Percentiles rank a stretch among this genome's conserved stretches.
These are phyloP conservation scores for Sphaerulina musiva DNA, from an alignment of 2,329 filamentous ascomycete genomes.

Conservation along the genomic window DNA sequence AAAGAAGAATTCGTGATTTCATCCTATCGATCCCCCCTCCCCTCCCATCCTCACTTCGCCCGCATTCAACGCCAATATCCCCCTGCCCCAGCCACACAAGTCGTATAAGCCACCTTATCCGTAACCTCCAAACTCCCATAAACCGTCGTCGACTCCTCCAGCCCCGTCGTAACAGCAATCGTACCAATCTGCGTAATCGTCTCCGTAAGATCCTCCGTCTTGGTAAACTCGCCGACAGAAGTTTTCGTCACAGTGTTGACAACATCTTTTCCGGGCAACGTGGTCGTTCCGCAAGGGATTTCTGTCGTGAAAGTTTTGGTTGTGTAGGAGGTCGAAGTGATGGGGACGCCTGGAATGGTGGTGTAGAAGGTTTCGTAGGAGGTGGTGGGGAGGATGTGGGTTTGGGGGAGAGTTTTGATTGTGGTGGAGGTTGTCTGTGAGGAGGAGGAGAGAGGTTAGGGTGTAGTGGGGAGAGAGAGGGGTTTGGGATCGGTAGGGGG, in stretches of 20 bases:
- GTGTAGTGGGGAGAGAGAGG: not conserved
- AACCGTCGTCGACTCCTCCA: conserved; percentile 4
- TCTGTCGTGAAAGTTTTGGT: conserved; percentile 5
- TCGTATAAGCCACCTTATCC: conserved; percentile 8
- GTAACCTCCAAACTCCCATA: not conserved
- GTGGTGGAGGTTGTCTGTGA: conserved; percentile 4
- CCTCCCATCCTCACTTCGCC: too few species aligned
- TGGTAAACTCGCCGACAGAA: not conserved
- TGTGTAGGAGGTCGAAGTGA: not conserved
- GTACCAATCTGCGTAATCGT: too few species aligned
- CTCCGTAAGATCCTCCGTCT: too few species aligned
- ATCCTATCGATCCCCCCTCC: too few species aligned
- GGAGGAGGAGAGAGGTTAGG: not conserved
- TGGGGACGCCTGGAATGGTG: not conserved
- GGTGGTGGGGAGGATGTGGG: conserved; percentile 7
- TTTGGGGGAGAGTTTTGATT: conserved; percentile 10
- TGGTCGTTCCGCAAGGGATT: conserved; percentile 3
- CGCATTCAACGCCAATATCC: too few species aligned
- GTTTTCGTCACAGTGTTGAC: not conserved
- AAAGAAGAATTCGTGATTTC: too few species aligned
- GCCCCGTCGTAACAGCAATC: conserved; percentile 4
- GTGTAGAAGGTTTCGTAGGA: not conserved
- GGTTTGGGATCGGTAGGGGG: too few species aligned
- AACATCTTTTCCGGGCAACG: not conserved
- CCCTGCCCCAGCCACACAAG: conserved; percentile 7